Conservation (phyloP, 129 eudicot genomes). For the Deinandra increscens region DNA sequence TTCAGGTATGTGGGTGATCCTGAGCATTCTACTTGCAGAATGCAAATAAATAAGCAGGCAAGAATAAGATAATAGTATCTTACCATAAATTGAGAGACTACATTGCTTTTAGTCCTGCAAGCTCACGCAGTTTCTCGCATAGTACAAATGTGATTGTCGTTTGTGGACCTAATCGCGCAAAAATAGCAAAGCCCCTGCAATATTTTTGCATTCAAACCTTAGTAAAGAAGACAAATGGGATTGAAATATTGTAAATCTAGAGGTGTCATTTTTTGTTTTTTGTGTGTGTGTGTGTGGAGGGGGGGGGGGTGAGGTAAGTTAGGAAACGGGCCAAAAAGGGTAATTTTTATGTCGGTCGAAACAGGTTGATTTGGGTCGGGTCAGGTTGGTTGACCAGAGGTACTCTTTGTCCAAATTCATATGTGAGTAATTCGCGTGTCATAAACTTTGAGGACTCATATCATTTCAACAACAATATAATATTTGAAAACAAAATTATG, state of each 20-base stretch:
- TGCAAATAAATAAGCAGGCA: conserved; percentile 21
- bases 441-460: not conserved
- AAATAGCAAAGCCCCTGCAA: conserved; percentile 83
- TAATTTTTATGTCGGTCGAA: not conserved
- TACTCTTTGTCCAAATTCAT: not conserved
- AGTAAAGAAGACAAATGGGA: not conserved
- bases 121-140: conserved; percentile 85
- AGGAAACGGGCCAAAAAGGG: not conserved
- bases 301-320: not conserved
- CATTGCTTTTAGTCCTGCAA: conserved; percentile 78
- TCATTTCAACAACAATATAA: not conserved
- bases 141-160: conserved; percentile 79
- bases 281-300: too few relatives aligned
- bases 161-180: conserved; percentile 90
- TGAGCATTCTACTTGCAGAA: conserved; percentile 23
- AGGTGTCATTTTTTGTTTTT: too few relatives aligned
- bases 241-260: not conserved
- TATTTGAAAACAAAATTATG: not conserved
- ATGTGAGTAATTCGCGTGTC: not conserved
- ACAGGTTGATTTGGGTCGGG: not conserved
- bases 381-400: not conserved
- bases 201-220: conserved; percentile 4
- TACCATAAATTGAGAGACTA: conserved; percentile 28
- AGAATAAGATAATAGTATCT: conserved; percentile 7
- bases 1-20: conserved; percentile 4